Base-by-base conservation (phyloP, 805 yeast species). In the Ogataea pignaliae region DNA sequence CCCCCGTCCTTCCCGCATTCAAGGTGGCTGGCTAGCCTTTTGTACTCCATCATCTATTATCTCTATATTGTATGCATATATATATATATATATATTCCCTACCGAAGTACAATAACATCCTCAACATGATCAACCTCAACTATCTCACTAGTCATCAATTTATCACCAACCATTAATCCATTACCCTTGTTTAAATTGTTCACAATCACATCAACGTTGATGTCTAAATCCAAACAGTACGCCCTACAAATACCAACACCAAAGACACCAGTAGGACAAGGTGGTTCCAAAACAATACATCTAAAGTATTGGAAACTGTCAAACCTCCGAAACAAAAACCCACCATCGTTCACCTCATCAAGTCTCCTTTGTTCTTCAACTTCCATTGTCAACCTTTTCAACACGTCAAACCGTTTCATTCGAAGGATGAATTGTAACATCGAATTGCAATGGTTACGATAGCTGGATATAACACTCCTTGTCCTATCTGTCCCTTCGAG, bases 141-240 rank as follows among this genome's bases (percentile, higher is more conserved):
- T 13, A 82, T 64, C 41, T 68, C 64, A 15, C 75, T 66, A 43
- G 81, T 74, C 6, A 68, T 56, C 3, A 77, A 53, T 16, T 64
- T 60, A 44, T 74, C 75, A 3, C 85, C 85, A n/a, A 61, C 61
- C 43, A 50, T 48, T 31, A 55, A 43, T 15, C 69, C 56, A 13
- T 57, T 47, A 3, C 61, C 57, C 14, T 56, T 55, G 12, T 57
- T 51, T 9, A 47, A 41, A 3, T 36, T 37, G 14, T 50, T 58
- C 36, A 51, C 51, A 43, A 45, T 50, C 11, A 77, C 56, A n/a
- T 73, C 75, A 16, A 78, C 75, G 42, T 70, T 76, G 11, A 73
- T 52, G 17, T 69, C 74, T 29, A 74, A 56, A 29, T 76, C 78
- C 41, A 59, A 50, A 48, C 84, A 78, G 53, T 65, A 76, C 0